Percentiles rank a stretch among this genome's conserved stretches.
Conservation (phyloP, 371 early-diverging fungal species). For the Rhizomucor pusillus region DNA sequence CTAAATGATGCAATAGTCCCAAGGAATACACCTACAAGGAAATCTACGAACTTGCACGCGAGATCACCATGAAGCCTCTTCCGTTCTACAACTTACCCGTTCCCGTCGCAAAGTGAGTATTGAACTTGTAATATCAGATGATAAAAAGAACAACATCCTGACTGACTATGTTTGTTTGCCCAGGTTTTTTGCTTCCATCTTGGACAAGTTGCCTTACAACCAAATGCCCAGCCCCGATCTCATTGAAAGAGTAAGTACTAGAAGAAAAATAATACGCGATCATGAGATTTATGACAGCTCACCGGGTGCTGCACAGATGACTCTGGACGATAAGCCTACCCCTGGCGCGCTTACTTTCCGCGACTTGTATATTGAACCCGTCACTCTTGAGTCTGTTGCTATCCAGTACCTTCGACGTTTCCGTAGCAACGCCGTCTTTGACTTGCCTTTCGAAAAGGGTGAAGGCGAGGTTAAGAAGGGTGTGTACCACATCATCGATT, state of each 20-base stretch:
- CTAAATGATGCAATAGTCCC: conserved; percentile 29
- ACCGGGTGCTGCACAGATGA: conserved; percentile 41
- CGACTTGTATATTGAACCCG: conserved; percentile 84
- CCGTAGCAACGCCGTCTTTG: conserved; percentile 68
- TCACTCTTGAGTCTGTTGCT: conserved; percentile 74
- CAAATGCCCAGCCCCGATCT: conserved; percentile 51
- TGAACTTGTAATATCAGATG: neutral
- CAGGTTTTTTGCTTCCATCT: conserved; percentile 34
- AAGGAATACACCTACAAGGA: conserved; percentile 72
- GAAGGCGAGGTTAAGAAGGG: conserved; percentile 58
- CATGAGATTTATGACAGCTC: no score
- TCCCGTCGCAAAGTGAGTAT: conserved; percentile 59
- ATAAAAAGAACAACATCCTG: neutral
- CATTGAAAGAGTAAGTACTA: conserved; percentile 44
- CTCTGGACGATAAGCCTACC: conserved; percentile 71
- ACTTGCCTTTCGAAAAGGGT: conserved; percentile 62
- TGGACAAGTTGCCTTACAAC: conserved; percentile 50
- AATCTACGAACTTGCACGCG: conserved; percentile 74
- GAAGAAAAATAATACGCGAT: no score
- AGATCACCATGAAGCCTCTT: conserved; percentile 65
- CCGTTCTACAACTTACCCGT: conserved; percentile 69
- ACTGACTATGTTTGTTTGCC: conserved; percentile 3
- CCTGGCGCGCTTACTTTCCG: conserved; percentile 75
- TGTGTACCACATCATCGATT: conserved; percentile 60
- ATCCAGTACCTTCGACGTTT: conserved; percentile 82